Percentiles rank a stretch among this genome's conserved stretches.
phyloP scores from a whole-genome alignment of 2,329 filamentous ascomycete species.

The Fusarium protoensiforme region DNA sequence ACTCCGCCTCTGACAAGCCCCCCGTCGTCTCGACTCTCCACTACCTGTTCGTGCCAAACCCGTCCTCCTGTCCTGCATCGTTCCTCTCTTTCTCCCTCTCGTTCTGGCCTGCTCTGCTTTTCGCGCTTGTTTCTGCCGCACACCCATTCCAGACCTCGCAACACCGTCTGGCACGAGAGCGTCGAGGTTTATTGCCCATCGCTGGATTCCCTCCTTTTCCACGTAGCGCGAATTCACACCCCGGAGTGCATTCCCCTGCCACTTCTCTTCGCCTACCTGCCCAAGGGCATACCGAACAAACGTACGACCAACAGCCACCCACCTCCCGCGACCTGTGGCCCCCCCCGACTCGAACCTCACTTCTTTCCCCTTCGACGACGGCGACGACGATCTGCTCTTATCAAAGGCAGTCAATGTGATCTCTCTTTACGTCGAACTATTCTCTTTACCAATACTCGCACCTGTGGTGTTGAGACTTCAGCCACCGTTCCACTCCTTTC shows the following conservation, averaged over 20 bases:
- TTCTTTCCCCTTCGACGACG: slow-evolving; percentile 18
- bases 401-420: slow-evolving; percentile 3
- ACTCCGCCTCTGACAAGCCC: slow-evolving; percentile 35
- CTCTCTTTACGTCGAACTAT: slow-evolving; percentile 13
- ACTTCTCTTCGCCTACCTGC: slow-evolving; percentile 24
- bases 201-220: slow-evolving; percentile 33
- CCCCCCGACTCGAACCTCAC: slow-evolving; percentile 2
- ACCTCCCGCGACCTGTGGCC: slow-evolving; percentile 2
- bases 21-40: slow-evolving; percentile 27
- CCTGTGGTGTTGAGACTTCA: slow-evolving; percentile 42
- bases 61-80: slow-evolving; percentile 26
- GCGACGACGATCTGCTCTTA: slow-evolving; percentile 12
- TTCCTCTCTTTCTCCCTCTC: slow-evolving; percentile 31
- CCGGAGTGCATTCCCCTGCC: slow-evolving; percentile 26
- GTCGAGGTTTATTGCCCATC: slow-evolving; percentile 38
- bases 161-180: slow-evolving; percentile 49
- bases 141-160: slow-evolving; percentile 46
- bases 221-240: slow-evolving; percentile 30
- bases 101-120: slow-evolving; percentile 31
- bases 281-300: slow-evolving; percentile 28
- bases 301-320: slow-evolving; percentile 17
- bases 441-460: slow-evolving; percentile 32
- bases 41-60: slow-evolving; percentile 29
- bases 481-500: slow-evolving; percentile 38
- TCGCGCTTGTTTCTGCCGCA: slow-evolving; percentile 38